Conservation (phyloP, 441 rosid genomes). For the Dalechampia spathulata region DNA sequence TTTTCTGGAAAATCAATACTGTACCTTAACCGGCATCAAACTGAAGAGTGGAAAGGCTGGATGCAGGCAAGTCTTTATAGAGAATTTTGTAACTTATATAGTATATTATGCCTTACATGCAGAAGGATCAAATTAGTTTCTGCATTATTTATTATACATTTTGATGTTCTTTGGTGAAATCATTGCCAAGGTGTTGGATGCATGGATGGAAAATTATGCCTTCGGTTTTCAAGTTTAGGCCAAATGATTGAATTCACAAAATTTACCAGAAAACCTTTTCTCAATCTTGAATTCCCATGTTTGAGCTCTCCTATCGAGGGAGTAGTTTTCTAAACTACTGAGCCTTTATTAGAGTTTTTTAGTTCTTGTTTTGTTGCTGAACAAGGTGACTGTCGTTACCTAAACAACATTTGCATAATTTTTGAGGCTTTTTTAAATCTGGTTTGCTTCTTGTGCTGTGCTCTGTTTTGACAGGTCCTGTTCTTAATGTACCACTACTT, state of each 20-base stretch:
- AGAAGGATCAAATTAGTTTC: neutral
- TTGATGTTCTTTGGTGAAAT: neutral
- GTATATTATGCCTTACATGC: too few relatives aligned
- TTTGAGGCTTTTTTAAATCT: neutral
- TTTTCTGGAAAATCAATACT: slow-evolving; percentile 69
- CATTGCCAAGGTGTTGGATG: neutral
- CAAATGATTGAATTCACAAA: neutral
- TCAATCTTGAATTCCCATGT: neutral
- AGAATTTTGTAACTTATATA: neutral
- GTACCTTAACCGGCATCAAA: slow-evolving; percentile 91
- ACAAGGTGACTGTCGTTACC: neutral
- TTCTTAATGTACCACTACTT: slow-evolving; percentile 97
- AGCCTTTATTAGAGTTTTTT: too few relatives aligned
- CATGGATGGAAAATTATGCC: neutral
- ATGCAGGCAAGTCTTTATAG: slow-evolving; percentile 82
- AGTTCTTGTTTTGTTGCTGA: neutral
- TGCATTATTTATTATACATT: neutral
- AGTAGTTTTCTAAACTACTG: too few relatives aligned
- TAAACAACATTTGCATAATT: neutral
- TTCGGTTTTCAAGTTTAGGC: neutral
- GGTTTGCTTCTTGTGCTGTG: neutral
- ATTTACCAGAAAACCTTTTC: neutral
- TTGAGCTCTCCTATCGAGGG: too few relatives aligned
- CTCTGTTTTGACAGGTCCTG: slow-evolving; percentile 53
- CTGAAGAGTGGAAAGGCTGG: slow-evolving; percentile 99